Conservation (phyloP, 2,329 filamentous ascomycete genomes). For the Fusarium sp. region DNA sequence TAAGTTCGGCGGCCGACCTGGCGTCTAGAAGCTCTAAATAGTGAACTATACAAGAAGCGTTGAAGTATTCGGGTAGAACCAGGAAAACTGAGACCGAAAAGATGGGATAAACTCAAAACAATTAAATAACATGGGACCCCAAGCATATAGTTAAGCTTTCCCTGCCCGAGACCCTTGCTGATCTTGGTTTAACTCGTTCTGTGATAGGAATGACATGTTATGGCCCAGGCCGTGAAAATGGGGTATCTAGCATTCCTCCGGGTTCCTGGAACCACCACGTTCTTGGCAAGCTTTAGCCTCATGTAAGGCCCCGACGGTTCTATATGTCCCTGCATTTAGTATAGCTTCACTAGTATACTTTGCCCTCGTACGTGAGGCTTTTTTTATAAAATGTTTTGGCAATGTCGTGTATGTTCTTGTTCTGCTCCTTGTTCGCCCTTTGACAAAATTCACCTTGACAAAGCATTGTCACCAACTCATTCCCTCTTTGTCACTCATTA, state of each 20-base stretch:
- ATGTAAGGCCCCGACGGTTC: conserved; percentile 5
- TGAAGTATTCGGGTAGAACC: neutral
- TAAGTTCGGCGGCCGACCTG: neutral
- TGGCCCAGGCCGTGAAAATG: conserved; percentile 5
- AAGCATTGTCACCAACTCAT: neutral
- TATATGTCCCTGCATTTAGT: conserved; percentile 10
- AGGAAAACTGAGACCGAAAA: neutral
- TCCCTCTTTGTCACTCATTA: neutral
- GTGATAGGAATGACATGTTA: conserved; percentile 8
- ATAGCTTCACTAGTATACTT: neutral
- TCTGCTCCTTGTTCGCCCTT: neutral
- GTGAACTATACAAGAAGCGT: neutral
- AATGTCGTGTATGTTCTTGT: neutral
- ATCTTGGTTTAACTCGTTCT: neutral
- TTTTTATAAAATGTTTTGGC: conserved; percentile 11
- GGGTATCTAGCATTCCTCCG: conserved; percentile 7
- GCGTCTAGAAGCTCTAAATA: neutral
- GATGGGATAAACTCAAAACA: neutral
- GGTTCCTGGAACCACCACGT: neutral
- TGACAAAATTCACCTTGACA: neutral
- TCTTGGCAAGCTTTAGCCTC: neutral
- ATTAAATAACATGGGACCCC: neutral
- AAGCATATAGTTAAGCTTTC: neutral
- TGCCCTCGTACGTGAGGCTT: neutral
- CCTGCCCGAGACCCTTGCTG: neutral